Evolutionary conservation across 352 stramenopile species (phyloP).

Genomic region (Pythium sukuiense): DNA sequence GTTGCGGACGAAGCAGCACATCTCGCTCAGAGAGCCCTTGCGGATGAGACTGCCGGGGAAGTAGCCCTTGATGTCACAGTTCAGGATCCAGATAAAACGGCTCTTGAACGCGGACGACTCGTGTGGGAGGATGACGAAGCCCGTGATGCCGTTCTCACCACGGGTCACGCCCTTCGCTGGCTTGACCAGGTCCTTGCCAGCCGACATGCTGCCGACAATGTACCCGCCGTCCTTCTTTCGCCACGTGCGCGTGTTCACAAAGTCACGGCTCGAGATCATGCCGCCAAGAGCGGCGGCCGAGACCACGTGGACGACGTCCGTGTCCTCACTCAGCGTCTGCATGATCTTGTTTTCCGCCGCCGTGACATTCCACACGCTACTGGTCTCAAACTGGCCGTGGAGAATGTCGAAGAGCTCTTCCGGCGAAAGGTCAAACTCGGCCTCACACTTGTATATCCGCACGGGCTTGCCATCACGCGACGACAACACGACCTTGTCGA

Average conservation of each 20-base stretch:
- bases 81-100: conserved; percentile 79
- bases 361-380: conserved; percentile 75
- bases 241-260: conserved; percentile 78
- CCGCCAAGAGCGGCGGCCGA: conserved; percentile 64
- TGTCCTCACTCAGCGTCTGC: conserved; percentile 63
- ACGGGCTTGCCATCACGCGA: conserved; percentile 75
- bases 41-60: conserved; percentile 76
- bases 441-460: conserved; percentile 77
- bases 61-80: conserved; percentile 87
- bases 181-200: conserved; percentile 73
- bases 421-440: conserved; percentile 58
- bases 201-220: conserved; percentile 61
- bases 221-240: conserved; percentile 72
- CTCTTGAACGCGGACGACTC: conserved; percentile 76
- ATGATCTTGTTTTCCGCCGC: conserved; percentile 77
- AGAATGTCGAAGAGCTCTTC: conserved; percentile 83
- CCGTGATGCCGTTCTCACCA: conserved; percentile 72
- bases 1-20: conserved; percentile 80
- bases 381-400: conserved; percentile 74
- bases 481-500: conserved; percentile 58
- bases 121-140: conserved; percentile 75
- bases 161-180: conserved; percentile 70
- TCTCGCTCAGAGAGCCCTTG: conserved; percentile 79
- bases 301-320: conserved; percentile 69
- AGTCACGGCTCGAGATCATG: conserved; percentile 82